Conservation (phyloP, 2,329 filamentous ascomycete species). For the Trichoderma sp. region DNA sequence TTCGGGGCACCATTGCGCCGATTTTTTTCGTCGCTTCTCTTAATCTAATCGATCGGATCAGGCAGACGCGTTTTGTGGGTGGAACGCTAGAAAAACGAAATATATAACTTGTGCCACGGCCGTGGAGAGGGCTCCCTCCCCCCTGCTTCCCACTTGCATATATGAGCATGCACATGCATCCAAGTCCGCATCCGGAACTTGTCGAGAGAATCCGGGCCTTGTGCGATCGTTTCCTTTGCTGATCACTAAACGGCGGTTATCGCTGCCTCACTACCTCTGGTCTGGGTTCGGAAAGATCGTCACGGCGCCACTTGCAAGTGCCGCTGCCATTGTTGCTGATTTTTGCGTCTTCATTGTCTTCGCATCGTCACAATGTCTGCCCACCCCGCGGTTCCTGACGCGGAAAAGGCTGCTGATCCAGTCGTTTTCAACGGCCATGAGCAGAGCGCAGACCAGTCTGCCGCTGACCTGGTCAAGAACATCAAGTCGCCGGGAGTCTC, state of each 20-base stretch:
- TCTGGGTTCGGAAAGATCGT: background rate
- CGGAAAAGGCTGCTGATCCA: slow-evolving; percentile 9
- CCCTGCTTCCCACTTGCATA: slow-evolving; percentile 7
- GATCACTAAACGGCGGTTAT: background rate
- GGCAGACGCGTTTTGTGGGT: slow-evolving; percentile 8
- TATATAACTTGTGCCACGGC: slow-evolving; percentile 16
- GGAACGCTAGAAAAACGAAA: slow-evolving; percentile 15
- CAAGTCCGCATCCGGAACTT: slow-evolving; percentile 19
- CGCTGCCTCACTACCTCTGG: background rate
- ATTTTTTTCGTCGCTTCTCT: background rate
- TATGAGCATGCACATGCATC: slow-evolving; percentile 5
- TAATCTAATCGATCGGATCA: slow-evolving; percentile 26
- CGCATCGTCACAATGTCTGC: background rate
- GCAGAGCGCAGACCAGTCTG: background rate
- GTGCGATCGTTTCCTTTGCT: background rate
- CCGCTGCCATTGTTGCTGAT: background rate
- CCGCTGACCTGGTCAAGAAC: slow-evolving; percentile 28
- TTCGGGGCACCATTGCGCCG: slow-evolving; percentile 11
- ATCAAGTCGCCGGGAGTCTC: slow-evolving; percentile 57
- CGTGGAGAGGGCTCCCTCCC: slow-evolving; percentile 1
- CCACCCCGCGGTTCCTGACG: slow-evolving; percentile 17
- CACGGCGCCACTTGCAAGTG: background rate
- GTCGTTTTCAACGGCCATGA: slow-evolving; percentile 4
- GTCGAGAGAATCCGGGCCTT: background rate
- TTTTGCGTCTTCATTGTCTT: background rate